A percentile compares a stretch with the other conserved stretches of the same genome.
Conservation (phyloP, 2,329 filamentous ascomycete genomes). For the Arthroderma sp. region DNA sequence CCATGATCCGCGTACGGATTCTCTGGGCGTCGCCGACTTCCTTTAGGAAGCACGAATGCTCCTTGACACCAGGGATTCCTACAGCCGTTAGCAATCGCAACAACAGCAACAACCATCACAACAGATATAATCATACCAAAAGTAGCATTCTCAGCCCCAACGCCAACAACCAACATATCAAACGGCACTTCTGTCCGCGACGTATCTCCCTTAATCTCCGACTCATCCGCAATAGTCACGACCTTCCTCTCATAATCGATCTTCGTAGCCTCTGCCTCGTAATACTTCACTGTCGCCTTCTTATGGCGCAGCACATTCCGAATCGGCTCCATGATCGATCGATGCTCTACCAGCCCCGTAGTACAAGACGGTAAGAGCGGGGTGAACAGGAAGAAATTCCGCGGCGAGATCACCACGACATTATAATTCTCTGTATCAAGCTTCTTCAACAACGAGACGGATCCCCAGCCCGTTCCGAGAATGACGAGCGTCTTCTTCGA, state of each 20-base stretch:
- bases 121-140: conserved; percentile 49
- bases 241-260: conserved; percentile 86
- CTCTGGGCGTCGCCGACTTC: conserved; percentile 92
- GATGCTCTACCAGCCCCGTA: conserved; percentile 93
- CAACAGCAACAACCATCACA: neutral
- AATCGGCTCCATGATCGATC: conserved; percentile 98
- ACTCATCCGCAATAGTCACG: conserved; percentile 80
- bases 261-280: conserved; percentile 93
- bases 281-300: conserved; percentile 85
- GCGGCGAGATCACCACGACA: conserved; percentile 89
- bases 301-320: conserved; percentile 93
- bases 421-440: conserved; percentile 99
- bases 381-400: conserved; percentile 99
- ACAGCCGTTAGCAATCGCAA: neutral
- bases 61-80: conserved; percentile 81
- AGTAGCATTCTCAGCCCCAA: conserved; percentile 95
- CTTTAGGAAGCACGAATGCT: conserved; percentile 96
- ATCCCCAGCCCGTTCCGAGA: conserved; percentile 90
- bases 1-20: conserved; percentile 98
- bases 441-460: conserved; percentile 93
- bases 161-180: conserved; percentile 95
- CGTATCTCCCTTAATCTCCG: conserved; percentile 74
- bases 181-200: conserved; percentile 82
- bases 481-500: conserved; percentile 94
- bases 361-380: conserved; percentile 94